Base-by-base conservation (phyloP, 2,329 filamentous ascomycete genomes). In the Septoria linicola region DNA sequence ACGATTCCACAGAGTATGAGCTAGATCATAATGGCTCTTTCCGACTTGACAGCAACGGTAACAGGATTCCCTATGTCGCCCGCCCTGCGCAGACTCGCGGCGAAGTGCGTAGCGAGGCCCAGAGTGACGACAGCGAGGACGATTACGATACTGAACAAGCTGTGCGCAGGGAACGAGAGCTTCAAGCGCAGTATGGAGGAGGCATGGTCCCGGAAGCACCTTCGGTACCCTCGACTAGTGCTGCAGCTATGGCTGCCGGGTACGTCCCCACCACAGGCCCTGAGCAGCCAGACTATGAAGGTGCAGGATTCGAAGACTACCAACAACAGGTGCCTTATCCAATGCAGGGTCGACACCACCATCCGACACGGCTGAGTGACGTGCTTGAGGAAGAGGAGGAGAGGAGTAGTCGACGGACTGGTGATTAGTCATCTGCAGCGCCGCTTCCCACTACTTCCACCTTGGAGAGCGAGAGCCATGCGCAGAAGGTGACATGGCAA, bases 311-410 rank as follows among this genome's bases (percentile, higher is more conserved):
- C 2, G 84, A 93, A 57, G 72, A 73, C n/a, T 75, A 89, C 57
- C 84, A 85, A 19, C 80, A 56, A 31, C 47, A 49, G 19, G 31
- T 37, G 8, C 47, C 47, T 5, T 54, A 54, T 14, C 44, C 53
- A 46, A 57, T 56, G 39, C 56, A 54, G 84, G 55, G 57, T 4
- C 68, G 76, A 49, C 90, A 95, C 69, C 88, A 93, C 60, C 89
- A 96, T 70, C 90, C 90, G 0, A 95, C 90, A 7, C 77, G 91
- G 50, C 75, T 96, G 57, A 95, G 89, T 68, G 90, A 95, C 70
- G 90, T 96, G 21, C 79, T 93, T 65, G 89, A 89, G 65, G 86
- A 95, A 58, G 88, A 93, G 60, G 89, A 95, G 70, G 64, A 68
- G 57, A 59, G 66, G 41, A 67, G 68, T 50, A 65, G 60, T 50